A percentile compares a stretch with the other conserved stretches of the same genome.
Conservation (phyloP, 129 eudicot genomes). For the Ambrosia trifida region DNA sequence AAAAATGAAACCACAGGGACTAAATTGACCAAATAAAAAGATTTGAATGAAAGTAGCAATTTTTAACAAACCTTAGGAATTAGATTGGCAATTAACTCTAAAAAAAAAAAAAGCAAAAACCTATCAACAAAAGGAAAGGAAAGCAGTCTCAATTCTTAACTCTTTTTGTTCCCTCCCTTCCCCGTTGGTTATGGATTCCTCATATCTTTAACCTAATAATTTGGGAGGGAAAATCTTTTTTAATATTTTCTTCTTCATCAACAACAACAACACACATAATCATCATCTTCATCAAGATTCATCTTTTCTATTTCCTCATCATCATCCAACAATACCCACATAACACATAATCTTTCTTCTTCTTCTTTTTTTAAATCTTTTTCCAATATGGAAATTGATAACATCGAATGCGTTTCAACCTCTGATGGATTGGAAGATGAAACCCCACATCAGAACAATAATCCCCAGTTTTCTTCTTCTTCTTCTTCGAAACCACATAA, state of each 20-base stretch:
- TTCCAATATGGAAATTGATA: constrained; percentile 55
- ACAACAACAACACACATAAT: not conserved
- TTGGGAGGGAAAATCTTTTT: constrained; percentile 35
- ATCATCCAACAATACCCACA: constrained; percentile 3
- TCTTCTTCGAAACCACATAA: constrained; percentile 49
- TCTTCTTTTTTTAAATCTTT: not conserved
- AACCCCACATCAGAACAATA: constrained; percentile 38
- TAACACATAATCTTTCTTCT: not conserved
- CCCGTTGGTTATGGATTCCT: constrained; percentile 33
- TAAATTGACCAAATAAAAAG: too few relatives aligned
- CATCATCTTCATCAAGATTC: not conserved
- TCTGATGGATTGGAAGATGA: constrained; percentile 62
- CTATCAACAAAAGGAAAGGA: constrained; percentile 30
- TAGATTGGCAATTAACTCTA: too few relatives aligned
- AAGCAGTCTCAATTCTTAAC: not conserved
- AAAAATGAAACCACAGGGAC: too few relatives aligned
- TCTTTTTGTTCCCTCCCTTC: constrained; percentile 17
- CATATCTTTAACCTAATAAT: constrained; percentile 36
- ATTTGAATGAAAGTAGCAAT: too few relatives aligned
- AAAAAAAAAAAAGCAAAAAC: not conserved
- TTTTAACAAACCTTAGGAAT: too few relatives aligned
- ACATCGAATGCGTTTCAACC: constrained; percentile 62
- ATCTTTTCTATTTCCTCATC: not conserved
- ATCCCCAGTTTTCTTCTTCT: constrained; percentile 59
- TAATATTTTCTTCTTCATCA: not conserved